These are phyloP conservation scores for Mesembryanthemum crystallinum DNA, from an alignment of 148 eudicot species.

Conservation along the genomic window DNA sequence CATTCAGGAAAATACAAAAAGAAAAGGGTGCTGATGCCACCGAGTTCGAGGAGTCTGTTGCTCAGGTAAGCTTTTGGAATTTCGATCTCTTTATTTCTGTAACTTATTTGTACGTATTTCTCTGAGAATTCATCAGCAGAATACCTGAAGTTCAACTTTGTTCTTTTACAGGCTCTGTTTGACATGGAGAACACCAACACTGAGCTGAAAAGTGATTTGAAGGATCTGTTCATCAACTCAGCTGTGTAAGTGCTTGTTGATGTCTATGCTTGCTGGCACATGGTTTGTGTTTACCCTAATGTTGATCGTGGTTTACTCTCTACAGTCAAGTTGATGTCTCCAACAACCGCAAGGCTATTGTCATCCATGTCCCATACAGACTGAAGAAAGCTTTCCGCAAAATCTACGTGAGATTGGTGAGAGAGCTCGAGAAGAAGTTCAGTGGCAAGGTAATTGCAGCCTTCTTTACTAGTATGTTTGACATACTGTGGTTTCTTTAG, in stretches of 20 bases:
- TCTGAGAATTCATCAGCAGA: neutral
- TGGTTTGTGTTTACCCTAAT: neutral
- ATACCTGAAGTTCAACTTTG: neutral
- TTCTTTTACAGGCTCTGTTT: constrained; percentile 55
- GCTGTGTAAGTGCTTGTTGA: constrained; percentile 47
- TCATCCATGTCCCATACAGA: constrained; percentile 81
- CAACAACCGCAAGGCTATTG: constrained; percentile 72
- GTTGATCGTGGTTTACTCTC: neutral
- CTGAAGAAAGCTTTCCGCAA: constrained; percentile 81
- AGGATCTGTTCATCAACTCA: constrained; percentile 75
- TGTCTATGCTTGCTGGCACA: neutral
- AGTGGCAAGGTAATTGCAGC: constrained; percentile 67
- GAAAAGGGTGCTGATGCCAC: constrained; percentile 68
- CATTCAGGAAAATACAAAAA: constrained; percentile 60
- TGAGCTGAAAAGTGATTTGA: constrained; percentile 71
- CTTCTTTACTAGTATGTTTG: neutral
- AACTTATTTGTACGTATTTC: neutral
- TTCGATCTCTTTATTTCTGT: neutral
- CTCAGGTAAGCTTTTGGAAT: constrained; percentile 44
- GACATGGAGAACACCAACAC: constrained; percentile 68
- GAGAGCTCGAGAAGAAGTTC: constrained; percentile 94
- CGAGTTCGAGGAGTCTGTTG: constrained; percentile 73
- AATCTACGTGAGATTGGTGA: constrained; percentile 62
- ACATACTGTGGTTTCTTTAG: neutral
- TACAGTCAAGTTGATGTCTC: constrained; percentile 74